Evolutionary conservation across 2,329 filamentous ascomycete species (phyloP).

Genomic region (Piedraia hortae): DNA sequence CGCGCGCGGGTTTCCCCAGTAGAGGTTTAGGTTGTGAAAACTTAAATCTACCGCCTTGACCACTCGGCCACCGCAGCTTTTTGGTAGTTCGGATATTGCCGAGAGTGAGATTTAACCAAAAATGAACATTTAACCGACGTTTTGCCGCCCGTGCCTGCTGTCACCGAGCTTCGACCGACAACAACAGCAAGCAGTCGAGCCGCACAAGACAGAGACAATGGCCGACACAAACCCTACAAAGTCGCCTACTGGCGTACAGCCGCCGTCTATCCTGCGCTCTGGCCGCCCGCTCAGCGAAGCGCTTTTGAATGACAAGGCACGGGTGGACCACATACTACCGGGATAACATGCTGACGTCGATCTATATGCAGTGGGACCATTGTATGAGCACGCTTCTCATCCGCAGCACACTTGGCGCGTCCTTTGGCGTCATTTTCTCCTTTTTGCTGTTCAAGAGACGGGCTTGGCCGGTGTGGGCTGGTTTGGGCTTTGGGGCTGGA

Average conservation of each 20-base stretch:
- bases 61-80: too few species aligned
- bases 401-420: slow-evolving; percentile 82
- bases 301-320: slow-evolving; percentile 95
- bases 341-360: not conserved
- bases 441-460: slow-evolving; percentile 94
- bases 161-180: too few species aligned
- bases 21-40: slow-evolving; percentile 4
- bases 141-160: too few species aligned
- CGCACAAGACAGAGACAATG: slow-evolving; percentile 22
- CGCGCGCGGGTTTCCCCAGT: slow-evolving; percentile 9
- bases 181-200: too few species aligned
- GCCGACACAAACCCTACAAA: slow-evolving; percentile 24
- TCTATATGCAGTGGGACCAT: slow-evolving; percentile 61
- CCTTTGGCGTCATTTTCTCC: slow-evolving; percentile 95
- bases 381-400: slow-evolving; percentile 94
- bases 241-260: slow-evolving; percentile 31
- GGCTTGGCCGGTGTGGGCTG: slow-evolving; percentile 90
- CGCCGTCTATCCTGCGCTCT: slow-evolving; percentile 35
- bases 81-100: too few species aligned
- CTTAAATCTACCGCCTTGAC: slow-evolving; percentile 12
- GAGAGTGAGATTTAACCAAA: too few species aligned
- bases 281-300: slow-evolving; percentile 79
- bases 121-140: too few species aligned
- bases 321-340: slow-evolving; percentile 2
- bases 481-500: slow-evolving; percentile 81